phyloP scores from a whole-genome alignment of 2,329 filamentous ascomycete species.

The Apiospora hydei region DNA sequence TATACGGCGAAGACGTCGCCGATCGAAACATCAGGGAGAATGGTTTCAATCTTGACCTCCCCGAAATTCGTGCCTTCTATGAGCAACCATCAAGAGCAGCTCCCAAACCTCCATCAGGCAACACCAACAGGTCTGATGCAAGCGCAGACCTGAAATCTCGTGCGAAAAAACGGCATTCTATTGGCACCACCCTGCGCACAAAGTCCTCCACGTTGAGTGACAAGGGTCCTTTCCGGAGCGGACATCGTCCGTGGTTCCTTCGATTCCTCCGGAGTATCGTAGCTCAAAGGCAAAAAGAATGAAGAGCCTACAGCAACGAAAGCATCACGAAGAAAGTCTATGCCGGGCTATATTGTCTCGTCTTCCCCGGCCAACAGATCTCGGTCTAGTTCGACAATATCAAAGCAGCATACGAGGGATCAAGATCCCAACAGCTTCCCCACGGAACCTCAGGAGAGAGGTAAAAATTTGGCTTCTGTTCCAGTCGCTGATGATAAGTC shows the following conservation, averaged over 20 bases:
- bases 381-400: background rate
- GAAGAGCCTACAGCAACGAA: background rate
- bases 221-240: constrained; percentile 30
- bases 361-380: background rate
- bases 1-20: constrained; percentile 71
- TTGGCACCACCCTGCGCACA: constrained; percentile 35
- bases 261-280: constrained; percentile 24
- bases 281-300: background rate
- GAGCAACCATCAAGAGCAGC: constrained; percentile 26
- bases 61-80: constrained; percentile 47
- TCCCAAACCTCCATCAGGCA: background rate
- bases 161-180: constrained; percentile 34
- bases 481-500: background rate
- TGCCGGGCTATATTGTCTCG: background rate
- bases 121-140: background rate
- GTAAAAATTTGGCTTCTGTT: background rate
- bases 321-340: constrained; percentile 24
- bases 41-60: constrained; percentile 42
- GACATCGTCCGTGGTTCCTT: constrained; percentile 31
- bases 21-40: constrained; percentile 63
- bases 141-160: background rate
- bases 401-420: constrained; percentile 10
- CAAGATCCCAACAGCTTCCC: constrained; percentile 33
- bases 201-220: constrained; percentile 30
- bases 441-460: constrained; percentile 29